phyloP scores from a whole-genome alignment of 176 grass and related monocot species.

The Alopecurus myosuroides region DNA sequence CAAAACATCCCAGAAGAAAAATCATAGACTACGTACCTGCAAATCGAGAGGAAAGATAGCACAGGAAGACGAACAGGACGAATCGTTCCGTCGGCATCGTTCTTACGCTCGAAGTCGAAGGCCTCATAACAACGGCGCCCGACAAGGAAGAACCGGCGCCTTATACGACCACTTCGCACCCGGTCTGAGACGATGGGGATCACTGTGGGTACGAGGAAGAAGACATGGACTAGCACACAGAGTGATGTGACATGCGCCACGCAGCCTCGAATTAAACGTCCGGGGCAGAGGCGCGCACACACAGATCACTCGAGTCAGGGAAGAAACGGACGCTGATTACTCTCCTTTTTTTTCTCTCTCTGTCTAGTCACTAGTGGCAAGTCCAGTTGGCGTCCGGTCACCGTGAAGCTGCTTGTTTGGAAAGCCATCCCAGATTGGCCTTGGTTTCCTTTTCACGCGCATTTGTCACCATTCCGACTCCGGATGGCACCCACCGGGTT shows the following conservation, averaged over 20 bases:
- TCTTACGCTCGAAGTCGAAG: not conserved
- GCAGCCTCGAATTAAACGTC: slow-evolving; percentile 48
- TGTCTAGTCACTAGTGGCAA: not conserved
- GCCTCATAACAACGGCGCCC: not conserved
- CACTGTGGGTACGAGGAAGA: slow-evolving; percentile 17
- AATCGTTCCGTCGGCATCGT: not conserved
- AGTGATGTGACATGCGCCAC: slow-evolving; percentile 6
- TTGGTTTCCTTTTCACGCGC: not conserved
- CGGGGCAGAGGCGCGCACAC: not conserved
- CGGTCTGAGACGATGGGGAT: slow-evolving; percentile 21
- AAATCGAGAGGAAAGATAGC: slow-evolving; percentile 9
- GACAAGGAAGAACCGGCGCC: not conserved
- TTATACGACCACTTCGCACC: not conserved
- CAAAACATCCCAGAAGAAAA: not conserved
- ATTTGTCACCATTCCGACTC: not conserved
- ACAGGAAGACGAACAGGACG: slow-evolving; percentile 16
- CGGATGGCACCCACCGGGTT: no score
- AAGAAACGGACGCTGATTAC: slow-evolving; percentile 17
- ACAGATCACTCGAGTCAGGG: not conserved
- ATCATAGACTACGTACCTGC: slow-evolving; percentile 22
- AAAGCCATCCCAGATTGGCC: slow-evolving; percentile 23
- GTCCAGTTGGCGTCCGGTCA: slow-evolving; percentile 27
- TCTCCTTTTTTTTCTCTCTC: not conserved
- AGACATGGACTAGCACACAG: not conserved
- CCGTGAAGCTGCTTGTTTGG: slow-evolving; percentile 9